A percentile compares a stretch with the other conserved stretches of the same genome.
Evolutionary conservation across 495 filamentous ascomycete genomes (phyloP).

Genomic region (Aspergillus funiculosus): DNA sequence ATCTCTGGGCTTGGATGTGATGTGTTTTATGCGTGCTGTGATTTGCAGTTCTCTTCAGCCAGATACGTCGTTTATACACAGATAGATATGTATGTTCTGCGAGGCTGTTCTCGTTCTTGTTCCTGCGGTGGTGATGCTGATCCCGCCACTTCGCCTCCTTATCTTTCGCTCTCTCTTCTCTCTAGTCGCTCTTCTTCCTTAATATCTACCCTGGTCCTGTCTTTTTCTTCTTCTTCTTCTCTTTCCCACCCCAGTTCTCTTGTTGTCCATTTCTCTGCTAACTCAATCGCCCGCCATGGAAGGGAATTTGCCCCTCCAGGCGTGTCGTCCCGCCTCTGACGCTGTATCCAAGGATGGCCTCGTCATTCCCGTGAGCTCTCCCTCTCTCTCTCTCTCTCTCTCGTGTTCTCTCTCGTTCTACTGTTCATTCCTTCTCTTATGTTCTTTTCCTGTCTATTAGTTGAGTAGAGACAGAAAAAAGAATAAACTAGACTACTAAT

Average conservation of each 20-base stretch:
- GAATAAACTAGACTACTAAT: too few species aligned
- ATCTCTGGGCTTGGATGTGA: not conserved
- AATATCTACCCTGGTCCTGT: not conserved
- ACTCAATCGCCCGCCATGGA: conserved; percentile 11
- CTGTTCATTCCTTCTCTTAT: not conserved
- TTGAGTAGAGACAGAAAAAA: not conserved
- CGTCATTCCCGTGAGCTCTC: conserved; percentile 57
- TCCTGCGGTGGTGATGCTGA: not conserved
- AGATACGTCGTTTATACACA: too few species aligned
- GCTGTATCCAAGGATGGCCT: conserved; percentile 63
- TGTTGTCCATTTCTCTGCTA: not conserved
- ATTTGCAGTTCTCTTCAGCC: too few species aligned
- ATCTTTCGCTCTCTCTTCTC: not conserved
- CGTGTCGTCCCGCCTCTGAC: conserved; percentile 28
- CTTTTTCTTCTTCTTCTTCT: not conserved
- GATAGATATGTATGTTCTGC: conserved; percentile 3
- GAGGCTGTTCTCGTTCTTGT: not conserved
- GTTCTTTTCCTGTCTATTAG: not conserved
- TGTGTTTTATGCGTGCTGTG: too few species aligned
- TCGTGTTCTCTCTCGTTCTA: not conserved
- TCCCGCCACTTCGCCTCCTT: not conserved
- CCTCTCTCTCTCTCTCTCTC: not conserved
- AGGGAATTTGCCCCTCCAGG: conserved; percentile 20
- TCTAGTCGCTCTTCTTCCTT: not conserved
- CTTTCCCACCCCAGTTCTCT: not conserved